Evolutionary conservation across 345 rosid species (phyloP).

Genomic region (Clausena lansium): DNA sequence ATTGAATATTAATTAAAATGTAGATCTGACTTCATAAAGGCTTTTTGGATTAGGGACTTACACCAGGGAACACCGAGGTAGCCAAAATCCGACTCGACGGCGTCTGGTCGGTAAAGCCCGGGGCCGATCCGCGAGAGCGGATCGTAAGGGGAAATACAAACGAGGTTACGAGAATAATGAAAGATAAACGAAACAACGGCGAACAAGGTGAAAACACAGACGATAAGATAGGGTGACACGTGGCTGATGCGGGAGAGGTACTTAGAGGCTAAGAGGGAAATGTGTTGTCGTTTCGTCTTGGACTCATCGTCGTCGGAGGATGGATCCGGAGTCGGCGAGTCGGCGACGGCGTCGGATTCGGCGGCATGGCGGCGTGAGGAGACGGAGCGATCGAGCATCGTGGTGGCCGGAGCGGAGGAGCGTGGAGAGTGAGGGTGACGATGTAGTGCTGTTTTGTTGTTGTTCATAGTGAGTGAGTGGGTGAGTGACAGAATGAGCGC

Average conservation of each 20-base stretch:
- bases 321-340: conserved; percentile 15
- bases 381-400: conserved; percentile 56
- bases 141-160: conserved; percentile 72
- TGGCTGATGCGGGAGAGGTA: conserved; percentile 48
- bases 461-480: background rate
- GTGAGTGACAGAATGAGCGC: too few species aligned
- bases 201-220: conserved; percentile 34
- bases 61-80: conserved; percentile 99
- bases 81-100: conserved; percentile 86
- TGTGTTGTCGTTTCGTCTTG: conserved; percentile 57
- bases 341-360: conserved; percentile 11
- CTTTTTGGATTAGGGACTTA: conserved; percentile 38
- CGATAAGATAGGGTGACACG: conserved; percentile 50
- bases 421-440: conserved; percentile 45
- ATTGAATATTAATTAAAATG: background rate
- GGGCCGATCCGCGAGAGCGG: conserved; percentile 67
- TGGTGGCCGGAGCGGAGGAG: conserved; percentile 24
- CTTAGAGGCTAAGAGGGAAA: conserved; percentile 45
- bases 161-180: conserved; percentile 48
- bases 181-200: conserved; percentile 27
- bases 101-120: conserved; percentile 70
- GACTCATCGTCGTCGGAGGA: conserved; percentile 47
- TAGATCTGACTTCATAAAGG: conserved; percentile 21
- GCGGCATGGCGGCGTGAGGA: conserved; percentile 49
- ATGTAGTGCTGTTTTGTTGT: conserved; percentile 10